A percentile compares a stretch with the other conserved stretches of the same genome.
Conservation (phyloP, 148 eudicot genomes). For the Chenopodium formosanum region DNA sequence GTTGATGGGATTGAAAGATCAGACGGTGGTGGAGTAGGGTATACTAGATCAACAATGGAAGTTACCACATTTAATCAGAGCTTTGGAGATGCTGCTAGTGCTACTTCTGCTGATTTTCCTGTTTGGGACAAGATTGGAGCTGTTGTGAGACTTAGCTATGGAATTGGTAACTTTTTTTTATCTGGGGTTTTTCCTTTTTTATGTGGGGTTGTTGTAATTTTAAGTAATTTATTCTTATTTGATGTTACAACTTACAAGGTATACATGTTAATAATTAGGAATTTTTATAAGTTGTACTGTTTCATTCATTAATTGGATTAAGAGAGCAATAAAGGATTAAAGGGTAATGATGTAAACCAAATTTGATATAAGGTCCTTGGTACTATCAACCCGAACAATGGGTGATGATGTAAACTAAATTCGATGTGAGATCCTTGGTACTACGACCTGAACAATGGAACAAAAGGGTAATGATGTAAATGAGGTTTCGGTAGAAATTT, state of each 20-base stretch:
- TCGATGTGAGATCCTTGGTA: no score
- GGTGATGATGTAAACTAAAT: no score
- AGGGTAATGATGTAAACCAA: background rate
- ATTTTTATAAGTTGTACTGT: no score
- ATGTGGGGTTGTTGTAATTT: background rate
- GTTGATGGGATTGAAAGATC: constrained; percentile 42
- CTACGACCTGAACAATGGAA: no score
- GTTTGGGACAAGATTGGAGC: constrained; percentile 96
- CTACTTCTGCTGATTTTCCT: constrained; percentile 46
- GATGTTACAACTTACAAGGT: no score
- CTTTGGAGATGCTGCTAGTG: constrained; percentile 46
- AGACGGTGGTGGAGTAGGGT: constrained; percentile 47
- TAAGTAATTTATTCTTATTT: background rate
- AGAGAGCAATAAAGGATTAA: background rate
- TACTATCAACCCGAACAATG: no score
- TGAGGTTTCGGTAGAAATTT: background rate
- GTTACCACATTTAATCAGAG: constrained; percentile 80
- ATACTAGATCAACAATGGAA: constrained; percentile 73
- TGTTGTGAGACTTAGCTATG: constrained; percentile 81
- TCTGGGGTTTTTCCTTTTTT: background rate
- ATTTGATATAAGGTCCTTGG: no score
- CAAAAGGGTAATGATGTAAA: background rate
- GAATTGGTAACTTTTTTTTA: constrained; percentile 55
- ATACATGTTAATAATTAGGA: no score
- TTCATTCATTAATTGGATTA: no score